These are phyloP conservation scores for Boletus reticulatus DNA, from an alignment of 768 basidiomycete genomes.

Conservation along the genomic window DNA sequence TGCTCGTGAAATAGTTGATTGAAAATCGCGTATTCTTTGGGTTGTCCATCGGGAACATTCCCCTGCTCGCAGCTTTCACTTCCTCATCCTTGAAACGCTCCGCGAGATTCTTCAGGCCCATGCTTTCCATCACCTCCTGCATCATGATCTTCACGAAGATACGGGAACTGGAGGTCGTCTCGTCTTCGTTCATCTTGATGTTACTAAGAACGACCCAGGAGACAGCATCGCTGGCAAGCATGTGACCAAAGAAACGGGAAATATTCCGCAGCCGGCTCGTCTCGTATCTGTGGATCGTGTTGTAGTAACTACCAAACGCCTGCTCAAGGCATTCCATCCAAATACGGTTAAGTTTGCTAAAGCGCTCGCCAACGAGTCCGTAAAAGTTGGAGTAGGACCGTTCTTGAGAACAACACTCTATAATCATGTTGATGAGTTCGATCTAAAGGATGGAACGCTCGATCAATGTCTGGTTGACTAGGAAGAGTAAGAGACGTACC, in stretches of 20 bases:
- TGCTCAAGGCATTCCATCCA: constrained; percentile 91
- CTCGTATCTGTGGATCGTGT: constrained; percentile 97
- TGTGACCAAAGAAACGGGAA: constrained; percentile 93
- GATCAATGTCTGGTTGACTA: neutral
- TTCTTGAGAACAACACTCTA: constrained; percentile 99
- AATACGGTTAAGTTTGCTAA: constrained; percentile 92
- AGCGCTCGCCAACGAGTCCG: constrained; percentile 92
- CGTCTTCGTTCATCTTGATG: constrained; percentile 95
- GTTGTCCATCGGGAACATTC: constrained; percentile 95
- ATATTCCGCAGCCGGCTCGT: constrained; percentile 98
- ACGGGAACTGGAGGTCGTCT: constrained; percentile 92
- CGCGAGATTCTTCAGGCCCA: constrained; percentile 84
- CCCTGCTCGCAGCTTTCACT: constrained; percentile 63
- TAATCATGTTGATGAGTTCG: constrained; percentile 96
- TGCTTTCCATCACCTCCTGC: constrained; percentile 90
- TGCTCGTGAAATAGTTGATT: constrained; percentile 97
- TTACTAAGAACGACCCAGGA: constrained; percentile 85
- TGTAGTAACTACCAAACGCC: constrained; percentile 88
- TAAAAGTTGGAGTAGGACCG: constrained; percentile 98
- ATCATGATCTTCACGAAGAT: constrained; percentile 98
- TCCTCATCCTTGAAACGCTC: constrained; percentile 91
- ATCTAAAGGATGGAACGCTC: constrained; percentile 48
- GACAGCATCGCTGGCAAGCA: constrained; percentile 81
- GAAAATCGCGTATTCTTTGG: constrained; percentile 96
- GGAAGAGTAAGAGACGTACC: constrained; percentile 43